These are phyloP conservation scores for Vitis labrusca DNA, from an alignment of 164 flowering plant genomes.

Conservation along the genomic window DNA sequence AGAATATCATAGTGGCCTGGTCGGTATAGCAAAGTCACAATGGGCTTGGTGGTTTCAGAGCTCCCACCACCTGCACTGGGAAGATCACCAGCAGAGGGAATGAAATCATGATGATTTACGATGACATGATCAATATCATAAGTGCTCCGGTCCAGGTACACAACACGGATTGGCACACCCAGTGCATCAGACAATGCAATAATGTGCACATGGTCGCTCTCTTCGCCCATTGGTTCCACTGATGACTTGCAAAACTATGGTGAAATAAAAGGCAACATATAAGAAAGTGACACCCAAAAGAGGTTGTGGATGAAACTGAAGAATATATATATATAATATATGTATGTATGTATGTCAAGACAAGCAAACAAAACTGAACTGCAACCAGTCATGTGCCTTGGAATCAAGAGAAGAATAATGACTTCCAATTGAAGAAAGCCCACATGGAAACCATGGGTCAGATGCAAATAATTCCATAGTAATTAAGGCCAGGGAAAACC, in stretches of 20 bases:
- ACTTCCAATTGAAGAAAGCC: too few relatives aligned
- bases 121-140: constrained; percentile 62
- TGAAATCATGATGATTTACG: constrained; percentile 93
- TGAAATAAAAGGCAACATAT: constrained; percentile 6
- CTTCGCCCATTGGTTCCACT: constrained; percentile 99
- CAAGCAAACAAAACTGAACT: too few relatives aligned
- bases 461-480: too few relatives aligned
- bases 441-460: too few relatives aligned
- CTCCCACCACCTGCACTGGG: constrained; percentile 21
- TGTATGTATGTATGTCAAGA: too few relatives aligned
- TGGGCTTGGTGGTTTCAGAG: constrained; percentile 39
- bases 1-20: constrained; percentile 98
- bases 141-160: constrained; percentile 92
- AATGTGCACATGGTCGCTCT: constrained; percentile 97
- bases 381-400: background rate
- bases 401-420: too few relatives aligned
- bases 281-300: background rate
- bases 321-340: background rate
- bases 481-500: too few relatives aligned
- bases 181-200: constrained; percentile 89
- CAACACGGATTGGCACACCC: constrained; percentile 93
- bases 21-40: constrained; percentile 80
- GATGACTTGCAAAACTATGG: constrained; percentile 90
- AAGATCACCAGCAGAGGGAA: constrained; percentile 38
- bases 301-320: background rate